Conservation (phyloP, 257 asterid genomes). For the Rehmannia glutinosa region DNA sequence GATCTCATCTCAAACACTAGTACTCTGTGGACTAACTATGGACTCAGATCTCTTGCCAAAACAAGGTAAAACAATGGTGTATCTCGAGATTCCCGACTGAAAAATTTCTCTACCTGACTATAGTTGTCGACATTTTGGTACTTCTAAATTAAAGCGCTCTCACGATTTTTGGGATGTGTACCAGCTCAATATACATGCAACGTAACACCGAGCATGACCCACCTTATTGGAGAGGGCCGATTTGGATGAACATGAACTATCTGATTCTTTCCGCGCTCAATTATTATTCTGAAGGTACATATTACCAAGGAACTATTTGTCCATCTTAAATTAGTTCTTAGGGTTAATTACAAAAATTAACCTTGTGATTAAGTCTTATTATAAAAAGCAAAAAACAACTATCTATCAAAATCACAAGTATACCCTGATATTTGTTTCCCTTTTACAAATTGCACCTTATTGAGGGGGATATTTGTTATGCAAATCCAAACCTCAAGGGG, state of each 20-base stretch:
- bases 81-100: background rate
- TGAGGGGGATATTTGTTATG: too few species aligned
- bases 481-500: too few species aligned
- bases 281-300: slow-evolving; percentile 75
- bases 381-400: too few species aligned
- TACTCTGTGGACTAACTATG: slow-evolving; percentile 78
- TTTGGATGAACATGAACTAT: slow-evolving; percentile 98
- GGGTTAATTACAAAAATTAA: too few species aligned
- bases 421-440: too few species aligned
- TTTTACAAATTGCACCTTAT: too few species aligned
- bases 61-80: slow-evolving; percentile 52
- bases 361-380: too few species aligned
- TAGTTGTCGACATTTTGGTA: background rate
- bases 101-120: background rate
- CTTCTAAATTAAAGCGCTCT: background rate
- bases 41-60: slow-evolving; percentile 88
- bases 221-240: slow-evolving; percentile 98
- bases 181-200: slow-evolving; percentile 88
- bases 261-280: slow-evolving; percentile 84
- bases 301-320: background rate
- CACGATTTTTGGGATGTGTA: slow-evolving; percentile 7
- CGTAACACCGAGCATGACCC: slow-evolving; percentile 95
- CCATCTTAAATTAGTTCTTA: background rate
- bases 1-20: slow-evolving; percentile 81
- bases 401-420: too few species aligned